Percentiles rank a stretch among this genome's conserved stretches.
Conservation (phyloP, 208 protist species). For the Vickermania spadyakhi region DNA sequence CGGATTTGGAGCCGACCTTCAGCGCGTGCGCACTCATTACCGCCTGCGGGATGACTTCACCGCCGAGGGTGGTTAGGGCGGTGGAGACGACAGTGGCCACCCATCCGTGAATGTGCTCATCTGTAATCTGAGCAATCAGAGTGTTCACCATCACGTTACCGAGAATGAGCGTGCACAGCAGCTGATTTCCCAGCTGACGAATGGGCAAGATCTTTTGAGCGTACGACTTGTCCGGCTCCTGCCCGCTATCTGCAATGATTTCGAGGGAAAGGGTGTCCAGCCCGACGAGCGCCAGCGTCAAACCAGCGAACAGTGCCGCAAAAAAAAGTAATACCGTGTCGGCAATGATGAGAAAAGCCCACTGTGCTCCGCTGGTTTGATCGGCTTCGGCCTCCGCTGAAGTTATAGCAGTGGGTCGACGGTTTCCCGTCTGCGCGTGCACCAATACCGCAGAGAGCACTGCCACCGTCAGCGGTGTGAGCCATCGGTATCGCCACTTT, state of each 20-base stretch:
- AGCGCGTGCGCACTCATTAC: constrained; percentile 91
- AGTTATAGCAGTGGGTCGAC: no score
- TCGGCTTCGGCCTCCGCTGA: no score
- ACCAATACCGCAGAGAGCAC: background rate
- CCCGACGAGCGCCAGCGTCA: constrained; percentile 93
- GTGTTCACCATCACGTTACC: constrained; percentile 96
- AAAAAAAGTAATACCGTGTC: constrained; percentile 85
- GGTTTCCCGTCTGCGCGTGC: no score
- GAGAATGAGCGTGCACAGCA: constrained; percentile 95
- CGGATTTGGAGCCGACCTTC: constrained; percentile 86
- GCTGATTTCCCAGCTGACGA: constrained; percentile 92
- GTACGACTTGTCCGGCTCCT: constrained; percentile 85
- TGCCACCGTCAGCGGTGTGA: background rate
- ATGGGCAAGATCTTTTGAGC: constrained; percentile 91
- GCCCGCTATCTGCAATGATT: constrained; percentile 85
- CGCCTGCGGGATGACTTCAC: constrained; percentile 95
- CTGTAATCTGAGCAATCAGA: constrained; percentile 91
- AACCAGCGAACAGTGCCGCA: constrained; percentile 92
- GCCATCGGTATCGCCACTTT: no score
- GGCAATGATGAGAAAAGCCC: constrained; percentile 67
- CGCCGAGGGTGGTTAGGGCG: constrained; percentile 90
- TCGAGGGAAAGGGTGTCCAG: constrained; percentile 92
- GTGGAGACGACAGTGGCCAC: constrained; percentile 88
- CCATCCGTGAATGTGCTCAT: constrained; percentile 81
- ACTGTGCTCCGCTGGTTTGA: constrained; percentile 20